Percentiles rank a stretch among this genome's conserved stretches.
Conservation (phyloP, 2,329 filamentous ascomycete species). For the Pseudomassariella vexata region DNA sequence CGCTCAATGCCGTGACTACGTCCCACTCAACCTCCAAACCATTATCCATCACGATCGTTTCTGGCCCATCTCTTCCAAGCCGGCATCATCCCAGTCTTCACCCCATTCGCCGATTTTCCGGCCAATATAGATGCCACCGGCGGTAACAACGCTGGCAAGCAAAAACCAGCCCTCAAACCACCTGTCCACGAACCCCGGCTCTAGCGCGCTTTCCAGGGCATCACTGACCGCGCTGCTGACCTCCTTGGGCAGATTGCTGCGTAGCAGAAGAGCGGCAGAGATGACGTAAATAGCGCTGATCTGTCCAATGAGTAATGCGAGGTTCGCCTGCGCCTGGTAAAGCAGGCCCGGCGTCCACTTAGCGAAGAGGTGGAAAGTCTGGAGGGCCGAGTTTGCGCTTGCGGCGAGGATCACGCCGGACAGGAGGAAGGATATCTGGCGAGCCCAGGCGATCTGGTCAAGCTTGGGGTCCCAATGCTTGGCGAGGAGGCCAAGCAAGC, state of each 20-base stretch:
- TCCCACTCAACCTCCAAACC: too few relatives aligned
- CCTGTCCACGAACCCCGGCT: constrained; percentile 65
- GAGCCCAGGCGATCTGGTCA: constrained; percentile 76
- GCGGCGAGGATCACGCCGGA: constrained; percentile 78
- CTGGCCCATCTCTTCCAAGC: constrained; percentile 63
- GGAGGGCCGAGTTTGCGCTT: constrained; percentile 76
- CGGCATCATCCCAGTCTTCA: constrained; percentile 57
- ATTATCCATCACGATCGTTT: constrained; percentile 62
- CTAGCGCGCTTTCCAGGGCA: constrained; percentile 70
- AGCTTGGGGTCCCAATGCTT: constrained; percentile 80
- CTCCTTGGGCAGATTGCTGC: constrained; percentile 72
- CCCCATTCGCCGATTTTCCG: constrained; percentile 48
- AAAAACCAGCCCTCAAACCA: constrained; percentile 92
- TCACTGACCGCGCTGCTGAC: constrained; percentile 73
- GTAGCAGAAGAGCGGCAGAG: constrained; percentile 67
- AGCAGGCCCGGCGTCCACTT: constrained; percentile 68
- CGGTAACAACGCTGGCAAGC: constrained; percentile 59
- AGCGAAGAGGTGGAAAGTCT: constrained; percentile 77
- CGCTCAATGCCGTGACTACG: too few relatives aligned
- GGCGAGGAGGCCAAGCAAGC: constrained; percentile 71
- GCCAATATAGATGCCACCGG: constrained; percentile 67
- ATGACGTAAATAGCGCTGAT: constrained; percentile 83
- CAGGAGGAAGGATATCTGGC: constrained; percentile 78
- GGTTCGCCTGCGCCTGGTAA: constrained; percentile 68
- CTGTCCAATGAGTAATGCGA: constrained; percentile 74